Evolutionary conservation across 169 alveolate genomes (phyloP), one percentile per base, ranked within the genome.

Genomic region (Plasmodium adleri): DNA sequence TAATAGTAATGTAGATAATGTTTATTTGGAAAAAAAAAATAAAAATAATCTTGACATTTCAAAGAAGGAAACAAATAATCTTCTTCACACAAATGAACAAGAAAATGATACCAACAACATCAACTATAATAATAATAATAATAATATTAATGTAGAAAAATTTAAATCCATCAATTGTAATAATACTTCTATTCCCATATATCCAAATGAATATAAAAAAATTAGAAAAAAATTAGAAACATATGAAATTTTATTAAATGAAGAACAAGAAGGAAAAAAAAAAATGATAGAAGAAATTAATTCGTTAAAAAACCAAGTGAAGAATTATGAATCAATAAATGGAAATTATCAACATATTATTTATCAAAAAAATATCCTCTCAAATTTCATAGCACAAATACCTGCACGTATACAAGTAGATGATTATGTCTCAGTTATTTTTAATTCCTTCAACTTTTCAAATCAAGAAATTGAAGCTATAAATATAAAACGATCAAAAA

Each of bases 181-280:
- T 3, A 32, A 17, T 17, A 66, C 76, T 10, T 64, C 50, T 3
- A 78, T 78, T 49, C 89, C 89, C 3, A 78, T 78, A 22, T 78
- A 78, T n/a, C 89, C 89, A 49, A 63, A 78, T 58, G 89, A 78
- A 49, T 78, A 78, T n/a, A 78, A 78, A 66, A 78, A 78, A 52
- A 64, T 78, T 3, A 56, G 58, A 50, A 78, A 78, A 78, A 78
- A 78, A 45, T 58, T 78, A 7, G 89, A 78, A n/a, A 59, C 67
- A n/a, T 78, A 78, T 15, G 89, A 78, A 52, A 22, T 64, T 43
- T 10, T 78, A 6, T 64, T 78, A 26, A 67, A 60, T 58, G 76
- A 78, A 78, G 78, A 78, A 78, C 50, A 64, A 58, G 50, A 66
- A 43, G 71, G 52, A 20, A 78, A 66, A 45, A 78, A 64, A 66